Evolutionary conservation across 176 grass and related monocot genomes (phyloP).

Genomic region (Rhipidocladum racemiflorum): DNA sequence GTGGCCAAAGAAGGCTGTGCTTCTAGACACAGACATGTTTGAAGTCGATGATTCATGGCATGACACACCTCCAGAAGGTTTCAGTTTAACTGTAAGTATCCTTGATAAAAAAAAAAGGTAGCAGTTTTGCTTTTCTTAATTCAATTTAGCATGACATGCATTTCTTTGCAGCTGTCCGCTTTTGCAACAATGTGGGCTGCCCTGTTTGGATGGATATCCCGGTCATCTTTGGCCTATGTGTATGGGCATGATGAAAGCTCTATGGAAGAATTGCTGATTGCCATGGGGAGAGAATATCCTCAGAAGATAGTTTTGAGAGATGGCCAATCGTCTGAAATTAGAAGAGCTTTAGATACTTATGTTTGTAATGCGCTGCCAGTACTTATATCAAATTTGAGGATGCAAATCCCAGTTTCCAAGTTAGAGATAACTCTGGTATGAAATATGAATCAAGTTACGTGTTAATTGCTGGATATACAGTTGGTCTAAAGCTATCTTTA

Average conservation of each 20-base stretch:
- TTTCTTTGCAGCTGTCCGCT: slow-evolving; percentile 64
- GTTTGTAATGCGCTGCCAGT: slow-evolving; percentile 58
- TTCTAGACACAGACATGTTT: slow-evolving; percentile 85
- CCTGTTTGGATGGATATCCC: slow-evolving; percentile 78
- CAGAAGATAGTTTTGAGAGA: slow-evolving; percentile 52
- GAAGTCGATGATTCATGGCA: slow-evolving; percentile 92
- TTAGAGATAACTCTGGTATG: slow-evolving; percentile 86
- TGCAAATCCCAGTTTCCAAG: slow-evolving; percentile 66
- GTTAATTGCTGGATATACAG: neutral
- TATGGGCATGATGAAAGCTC: slow-evolving; percentile 58
- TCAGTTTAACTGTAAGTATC: slow-evolving; percentile 63
- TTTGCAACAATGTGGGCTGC: slow-evolving; percentile 72
- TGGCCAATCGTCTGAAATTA: slow-evolving; percentile 78
- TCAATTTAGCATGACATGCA: slow-evolving; percentile 18
- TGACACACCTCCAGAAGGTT: slow-evolving; percentile 75
- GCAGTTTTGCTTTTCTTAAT: neutral
- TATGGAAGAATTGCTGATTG: slow-evolving; percentile 57
- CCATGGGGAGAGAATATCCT: slow-evolving; percentile 64
- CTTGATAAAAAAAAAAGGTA: neutral
- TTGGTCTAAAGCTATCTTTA: neutral
- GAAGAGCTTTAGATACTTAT: slow-evolving; percentile 68
- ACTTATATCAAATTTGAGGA: slow-evolving; percentile 52
- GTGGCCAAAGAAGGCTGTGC: slow-evolving; percentile 81
- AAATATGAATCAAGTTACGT: slow-evolving; percentile 37
- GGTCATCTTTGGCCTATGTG: slow-evolving; percentile 62